These are phyloP conservation scores for Dorcoceras hygrometricum DNA, from an alignment of 257 asterid genomes.

Conservation along the genomic window DNA sequence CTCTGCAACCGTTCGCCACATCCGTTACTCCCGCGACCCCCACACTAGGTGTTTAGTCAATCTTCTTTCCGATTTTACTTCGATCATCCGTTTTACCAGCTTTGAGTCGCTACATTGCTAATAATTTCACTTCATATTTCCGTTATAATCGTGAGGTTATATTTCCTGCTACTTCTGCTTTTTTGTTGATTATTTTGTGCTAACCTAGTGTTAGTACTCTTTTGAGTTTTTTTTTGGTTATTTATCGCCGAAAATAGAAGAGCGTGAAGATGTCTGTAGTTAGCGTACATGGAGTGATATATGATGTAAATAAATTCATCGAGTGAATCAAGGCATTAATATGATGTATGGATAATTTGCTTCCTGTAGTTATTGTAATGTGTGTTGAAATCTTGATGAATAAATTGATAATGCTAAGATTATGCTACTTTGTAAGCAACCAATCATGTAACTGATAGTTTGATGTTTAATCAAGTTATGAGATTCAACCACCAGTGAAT, in stretches of 20 bases:
- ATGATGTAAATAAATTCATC: background rate
- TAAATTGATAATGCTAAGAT: constrained; percentile 4
- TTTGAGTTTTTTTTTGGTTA: no score
- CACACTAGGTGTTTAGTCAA: constrained; percentile 42
- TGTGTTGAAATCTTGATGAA: background rate
- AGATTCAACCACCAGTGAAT: constrained; percentile 53
- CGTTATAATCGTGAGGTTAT: background rate
- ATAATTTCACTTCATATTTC: background rate
- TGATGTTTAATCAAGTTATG: constrained; percentile 44
- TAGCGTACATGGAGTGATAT: background rate
- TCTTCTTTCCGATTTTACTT: no score
- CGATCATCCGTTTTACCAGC: background rate
- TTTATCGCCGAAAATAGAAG: background rate
- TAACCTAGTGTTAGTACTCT: background rate
- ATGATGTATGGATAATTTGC: background rate
- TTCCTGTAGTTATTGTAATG: background rate
- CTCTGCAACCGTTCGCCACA: constrained; percentile 51
- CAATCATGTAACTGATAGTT: constrained; percentile 11
- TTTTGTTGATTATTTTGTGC: background rate
- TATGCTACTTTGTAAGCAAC: background rate
- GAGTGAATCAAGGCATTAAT: background rate
- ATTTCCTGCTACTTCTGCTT: background rate
- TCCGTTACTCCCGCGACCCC: constrained; percentile 61
- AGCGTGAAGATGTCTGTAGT: background rate
- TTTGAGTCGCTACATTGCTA: constrained; percentile 15